Evolutionary conservation across 306 rosid genomes (phyloP).

Genomic region (Malus sieversii): DNA sequence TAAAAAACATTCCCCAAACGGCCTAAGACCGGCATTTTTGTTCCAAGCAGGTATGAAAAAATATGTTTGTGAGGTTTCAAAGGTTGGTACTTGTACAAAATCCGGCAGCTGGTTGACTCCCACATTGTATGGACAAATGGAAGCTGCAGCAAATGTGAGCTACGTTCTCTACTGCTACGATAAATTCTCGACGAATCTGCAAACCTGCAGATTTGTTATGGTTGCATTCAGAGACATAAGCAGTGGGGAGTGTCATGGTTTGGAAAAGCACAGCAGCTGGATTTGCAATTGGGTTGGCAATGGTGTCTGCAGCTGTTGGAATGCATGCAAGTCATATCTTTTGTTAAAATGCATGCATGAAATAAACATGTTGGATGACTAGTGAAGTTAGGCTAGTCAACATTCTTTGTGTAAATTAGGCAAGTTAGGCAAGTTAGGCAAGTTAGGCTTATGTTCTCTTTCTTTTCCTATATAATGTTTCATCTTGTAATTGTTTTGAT

Average conservation of each 20-base stretch:
- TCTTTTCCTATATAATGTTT: too few relatives aligned
- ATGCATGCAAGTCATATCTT: too few relatives aligned
- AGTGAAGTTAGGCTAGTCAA: too few relatives aligned
- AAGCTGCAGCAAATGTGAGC: slow-evolving; percentile 28
- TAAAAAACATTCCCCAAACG: too few relatives aligned
- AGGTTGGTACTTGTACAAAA: too few relatives aligned
- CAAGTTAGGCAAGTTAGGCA: too few relatives aligned
- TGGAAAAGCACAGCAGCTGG: slow-evolving; percentile 15
- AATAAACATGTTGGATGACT: too few relatives aligned
- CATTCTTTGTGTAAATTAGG: too few relatives aligned
- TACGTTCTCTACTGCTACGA: slow-evolving; percentile 20
- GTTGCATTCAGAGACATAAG: not conserved
- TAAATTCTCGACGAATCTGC: slow-evolving; percentile 26
- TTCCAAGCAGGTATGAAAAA: slow-evolving; percentile 30
- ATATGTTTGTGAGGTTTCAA: slow-evolving; percentile 9
- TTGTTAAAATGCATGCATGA: too few relatives aligned
- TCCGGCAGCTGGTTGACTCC: slow-evolving; percentile 30
- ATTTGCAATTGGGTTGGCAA: slow-evolving; percentile 24
- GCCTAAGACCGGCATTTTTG: not conserved
- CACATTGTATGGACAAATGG: slow-evolving; percentile 18
- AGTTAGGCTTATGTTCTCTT: too few relatives aligned
- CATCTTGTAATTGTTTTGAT: too few relatives aligned
- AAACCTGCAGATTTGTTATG: slow-evolving; percentile 36
- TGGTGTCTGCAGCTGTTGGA: slow-evolving; percentile 17
- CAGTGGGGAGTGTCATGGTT: slow-evolving; percentile 1